Evolutionary conservation across 805 yeast genomes (phyloP), one percentile per base, ranked within the genome.

Genomic region (Starmerella geochares): DNA sequence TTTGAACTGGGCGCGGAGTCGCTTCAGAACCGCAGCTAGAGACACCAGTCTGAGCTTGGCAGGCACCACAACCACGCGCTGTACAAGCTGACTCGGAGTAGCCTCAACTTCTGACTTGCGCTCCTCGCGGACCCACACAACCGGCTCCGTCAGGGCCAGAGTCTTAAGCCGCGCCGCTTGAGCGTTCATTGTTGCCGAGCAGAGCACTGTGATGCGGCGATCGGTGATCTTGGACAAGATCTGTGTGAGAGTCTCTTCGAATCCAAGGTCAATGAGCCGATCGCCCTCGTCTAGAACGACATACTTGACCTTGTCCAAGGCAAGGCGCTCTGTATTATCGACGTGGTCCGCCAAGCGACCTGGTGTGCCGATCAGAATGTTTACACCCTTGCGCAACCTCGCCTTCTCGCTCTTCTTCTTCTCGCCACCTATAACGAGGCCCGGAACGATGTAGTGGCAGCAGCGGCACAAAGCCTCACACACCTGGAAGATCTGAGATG

Each of bases 331-430:
- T 0, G 99, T 92, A 65, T 88, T 85, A 55, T 86, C 95, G 54
- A 92, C 78, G 71, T 92, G 99, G 64, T 92, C 99, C 9, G 86
- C 83, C 39, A 92, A 70, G 59, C 99, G 77, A 53, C 99, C 99
- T 2, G 99, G 99, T 0, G 99, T 92, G 11, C 94, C 96, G 37
- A 92, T 94, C n/a, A 92, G 73, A 29, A 92, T 80, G 65, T 92
- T 92, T 29, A 88, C 94, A 56, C 99, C 99, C 65, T 90, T 90
- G 62, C 99, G 76, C 29, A 92, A 68, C 60, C 99, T 71, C 1
- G 97, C 96, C 73, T 92, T 92, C 66, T 92, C 99, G 1, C 95
- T 77, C 62, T 92, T 94, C 66, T 90, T 90, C 75, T 90, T 88
- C 64, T 92, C 99, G 54, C 99, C 99, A 62, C 99, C 99, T 67